phyloP scores from a whole-genome alignment of 495 filamentous ascomycete genomes.

The Penicillium crystallinum region DNA sequence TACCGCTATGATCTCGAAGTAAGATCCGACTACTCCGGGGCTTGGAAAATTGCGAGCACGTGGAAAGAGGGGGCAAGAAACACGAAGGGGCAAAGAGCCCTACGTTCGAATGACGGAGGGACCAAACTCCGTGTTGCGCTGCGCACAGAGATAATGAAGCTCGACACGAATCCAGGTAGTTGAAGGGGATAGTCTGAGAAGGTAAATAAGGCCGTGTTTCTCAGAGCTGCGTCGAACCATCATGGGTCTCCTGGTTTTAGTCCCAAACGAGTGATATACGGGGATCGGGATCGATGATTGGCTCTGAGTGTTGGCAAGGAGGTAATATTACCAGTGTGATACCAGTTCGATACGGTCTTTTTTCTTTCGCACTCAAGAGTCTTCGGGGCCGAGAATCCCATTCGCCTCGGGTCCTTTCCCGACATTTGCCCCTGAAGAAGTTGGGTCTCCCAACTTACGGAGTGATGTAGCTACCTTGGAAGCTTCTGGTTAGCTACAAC shows the following conservation, averaged over 20 bases:
- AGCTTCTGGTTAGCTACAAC: no score
- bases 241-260: conserved; percentile 21
- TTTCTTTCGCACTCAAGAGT: conserved; percentile 2
- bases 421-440: background rate
- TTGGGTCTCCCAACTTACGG: no score
- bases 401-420: background rate
- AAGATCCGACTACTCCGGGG: conserved; percentile 26
- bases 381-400: background rate
- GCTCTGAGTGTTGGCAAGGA: background rate
- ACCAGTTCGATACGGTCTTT: conserved; percentile 2
- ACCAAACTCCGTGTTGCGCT: background rate
- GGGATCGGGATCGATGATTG: background rate
- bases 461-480: no score
- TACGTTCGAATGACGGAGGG: conserved; percentile 4
- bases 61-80: conserved; percentile 16
- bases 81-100: conserved; percentile 11
- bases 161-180: background rate
- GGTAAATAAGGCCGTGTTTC: conserved; percentile 6
- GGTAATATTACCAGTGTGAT: conserved; percentile 4
- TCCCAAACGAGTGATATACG: conserved; percentile 1
- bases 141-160: background rate
- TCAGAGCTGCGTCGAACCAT: background rate
- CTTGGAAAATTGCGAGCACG: conserved; percentile 18
- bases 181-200: conserved; percentile 7
- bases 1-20: conserved; percentile 13